Base-by-base conservation (phyloP, 108 stramenopile genomes). In the Cylindrotheca closterium region DNA sequence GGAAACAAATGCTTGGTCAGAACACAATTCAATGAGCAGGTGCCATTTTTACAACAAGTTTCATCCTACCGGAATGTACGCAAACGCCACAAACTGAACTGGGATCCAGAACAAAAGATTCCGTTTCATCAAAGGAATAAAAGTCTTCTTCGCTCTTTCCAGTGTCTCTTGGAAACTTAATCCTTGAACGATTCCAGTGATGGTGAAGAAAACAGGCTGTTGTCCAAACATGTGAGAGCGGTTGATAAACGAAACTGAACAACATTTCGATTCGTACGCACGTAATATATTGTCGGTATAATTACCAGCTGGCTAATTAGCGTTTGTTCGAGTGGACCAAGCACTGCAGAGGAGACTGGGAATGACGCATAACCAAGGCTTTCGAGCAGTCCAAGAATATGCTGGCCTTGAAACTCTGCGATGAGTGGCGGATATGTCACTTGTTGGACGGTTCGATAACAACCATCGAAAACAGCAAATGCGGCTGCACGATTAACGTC, bases 51-150 rank as follows among this genome's bases (percentile, higher is more conserved):
- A n/a, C n/a, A n/a, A n/a, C n/a, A n/a, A n/a, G n/a, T n/a, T n/a
- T n/a, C n/a, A 46, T 17, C 17, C 45, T 22, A 77, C 79, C 10
- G 55, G 71, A 15, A 85, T 71, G 47, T 72, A 82, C 8, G 67
- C 71, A 58, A 85, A 85, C 29, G 73, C 75, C 8, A 77, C 42
- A 52, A 81, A 82, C 49, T 85, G 84, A 15, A 79, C 79, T 5
- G 84, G 84, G 30, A 85, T 82, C 84, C 84, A 85, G 58, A 82
- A 85, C 23, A 74, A 23, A 23, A 79, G 53, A 53, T 85, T 85
- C 28, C 79, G 51, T 42, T 73, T 61, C 80, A 81, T 77, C 18
- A 81, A 55, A 5, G 79, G 72, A 15, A 79, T 51, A 45, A 85
- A 82, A 7, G 55, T 82, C 33, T 73, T 48, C 49, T 65, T 61